phyloP scores from a whole-genome alignment of 176 grass and related monocot genomes.

The Bolboschoenus planiculmis region DNA sequence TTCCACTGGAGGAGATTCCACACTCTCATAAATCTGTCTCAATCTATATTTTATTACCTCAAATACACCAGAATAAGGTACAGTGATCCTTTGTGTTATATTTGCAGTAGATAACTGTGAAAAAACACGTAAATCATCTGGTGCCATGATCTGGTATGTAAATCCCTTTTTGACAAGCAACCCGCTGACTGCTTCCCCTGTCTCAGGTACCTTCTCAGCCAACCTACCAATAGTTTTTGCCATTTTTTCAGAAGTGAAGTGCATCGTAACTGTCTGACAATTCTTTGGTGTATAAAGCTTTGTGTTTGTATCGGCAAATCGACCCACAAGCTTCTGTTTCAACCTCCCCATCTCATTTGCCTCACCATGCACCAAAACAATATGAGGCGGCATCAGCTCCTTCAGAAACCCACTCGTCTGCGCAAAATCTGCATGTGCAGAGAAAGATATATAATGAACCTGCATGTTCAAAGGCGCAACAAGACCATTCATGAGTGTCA shows the following conservation, averaged over 20 bases:
- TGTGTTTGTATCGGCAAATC: slow-evolving; percentile 67
- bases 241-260: slow-evolving; percentile 90
- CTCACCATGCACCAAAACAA: slow-evolving; percentile 93
- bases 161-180: slow-evolving; percentile 94
- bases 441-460: slow-evolving; percentile 90
- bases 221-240: slow-evolving; percentile 79
- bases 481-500: slow-evolving; percentile 80
- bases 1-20: slow-evolving; percentile 46
- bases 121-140: slow-evolving; percentile 85
- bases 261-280: slow-evolving; percentile 80
- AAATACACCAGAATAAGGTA: slow-evolving; percentile 77
- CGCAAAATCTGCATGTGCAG: slow-evolving; percentile 84
- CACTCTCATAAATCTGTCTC: slow-evolving; percentile 87
- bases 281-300: slow-evolving; percentile 85
- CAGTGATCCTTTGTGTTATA: slow-evolving; percentile 65
- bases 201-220: slow-evolving; percentile 73
- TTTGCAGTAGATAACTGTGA: slow-evolving; percentile 76
- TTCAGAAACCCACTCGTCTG: slow-evolving; percentile 87
- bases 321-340: slow-evolving; percentile 74
- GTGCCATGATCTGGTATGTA: slow-evolving; percentile 91
- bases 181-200: slow-evolving; percentile 44
- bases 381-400: slow-evolving; percentile 73
- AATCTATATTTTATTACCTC: slow-evolving; percentile 80
- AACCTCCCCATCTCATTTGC: slow-evolving; percentile 95
- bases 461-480: slow-evolving; percentile 86